Conservation (phyloP, 495 filamentous ascomycete species). For the Aspergillus cavernicola region DNA sequence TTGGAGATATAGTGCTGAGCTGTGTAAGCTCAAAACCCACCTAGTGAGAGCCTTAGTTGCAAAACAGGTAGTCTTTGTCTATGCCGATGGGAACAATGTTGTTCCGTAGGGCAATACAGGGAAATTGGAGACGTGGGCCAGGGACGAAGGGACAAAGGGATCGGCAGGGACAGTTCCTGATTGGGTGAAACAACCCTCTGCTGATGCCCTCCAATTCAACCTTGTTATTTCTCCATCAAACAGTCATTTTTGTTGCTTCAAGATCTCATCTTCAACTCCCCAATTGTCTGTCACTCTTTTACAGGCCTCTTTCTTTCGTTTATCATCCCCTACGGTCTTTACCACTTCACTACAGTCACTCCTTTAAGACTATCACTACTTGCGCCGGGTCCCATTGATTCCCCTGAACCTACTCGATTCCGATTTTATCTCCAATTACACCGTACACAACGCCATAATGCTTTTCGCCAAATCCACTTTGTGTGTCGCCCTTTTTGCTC, state of each 20-base stretch:
- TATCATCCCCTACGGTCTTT: constrained; percentile 20
- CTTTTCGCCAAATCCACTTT: constrained; percentile 36
- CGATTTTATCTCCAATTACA: background rate
- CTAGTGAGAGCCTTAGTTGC: no score
- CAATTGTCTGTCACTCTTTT: constrained; percentile 18
- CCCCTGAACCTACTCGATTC: background rate
- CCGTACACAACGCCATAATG: constrained; percentile 25
- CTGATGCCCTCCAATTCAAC: constrained; percentile 2
- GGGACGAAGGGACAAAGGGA: constrained; percentile 6
- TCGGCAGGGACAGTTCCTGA: constrained; percentile 19
- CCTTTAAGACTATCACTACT: constrained; percentile 20
- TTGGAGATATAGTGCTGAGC: no score
- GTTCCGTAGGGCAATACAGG: background rate
- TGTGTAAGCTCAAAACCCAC: no score
- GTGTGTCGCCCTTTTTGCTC: constrained; percentile 30
- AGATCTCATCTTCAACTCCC: constrained; percentile 12
- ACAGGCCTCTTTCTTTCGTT: constrained; percentile 22
- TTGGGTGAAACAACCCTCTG: constrained; percentile 14
- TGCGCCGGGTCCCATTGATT: constrained; percentile 8
- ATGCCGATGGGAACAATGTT: background rate
- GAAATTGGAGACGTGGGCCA: background rate
- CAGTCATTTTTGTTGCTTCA: background rate
- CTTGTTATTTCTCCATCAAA: constrained; percentile 4
- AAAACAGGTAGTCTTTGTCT: no score
- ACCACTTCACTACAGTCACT: constrained; percentile 17